phyloP scores from a whole-genome alignment of 257 asterid genomes.

The Solanum neorickii region DNA sequence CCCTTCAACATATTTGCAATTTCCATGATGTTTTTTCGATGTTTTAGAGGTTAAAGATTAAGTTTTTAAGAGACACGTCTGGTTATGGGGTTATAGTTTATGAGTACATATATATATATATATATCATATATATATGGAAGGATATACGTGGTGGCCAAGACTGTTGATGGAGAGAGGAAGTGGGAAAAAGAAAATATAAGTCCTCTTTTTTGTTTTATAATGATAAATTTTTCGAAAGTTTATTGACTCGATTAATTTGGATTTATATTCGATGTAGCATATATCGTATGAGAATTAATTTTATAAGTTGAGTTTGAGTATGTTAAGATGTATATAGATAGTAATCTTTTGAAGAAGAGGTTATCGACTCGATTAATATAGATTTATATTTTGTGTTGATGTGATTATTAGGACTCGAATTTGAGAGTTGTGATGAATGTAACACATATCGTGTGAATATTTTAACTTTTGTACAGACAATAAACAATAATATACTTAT shows the following conservation, averaged over 20 bases:
- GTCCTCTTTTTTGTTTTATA: background rate
- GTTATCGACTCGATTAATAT: no score
- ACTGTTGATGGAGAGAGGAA: conserved; percentile 1
- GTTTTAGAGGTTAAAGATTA: background rate
- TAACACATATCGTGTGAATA: background rate
- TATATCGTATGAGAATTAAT: no score
- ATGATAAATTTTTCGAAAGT: background rate
- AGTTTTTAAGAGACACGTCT: background rate
- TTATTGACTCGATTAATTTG: background rate
- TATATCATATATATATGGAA: background rate
- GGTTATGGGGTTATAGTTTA: background rate
- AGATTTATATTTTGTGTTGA: background rate
- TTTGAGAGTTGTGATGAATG: background rate
- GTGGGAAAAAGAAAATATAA: background rate
- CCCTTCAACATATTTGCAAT: background rate
- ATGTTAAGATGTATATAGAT: no score
- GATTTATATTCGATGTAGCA: background rate
- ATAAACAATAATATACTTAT: background rate
- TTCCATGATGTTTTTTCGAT: background rate
- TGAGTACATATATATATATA: background rate
- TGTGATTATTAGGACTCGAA: background rate
- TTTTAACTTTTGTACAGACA: background rate
- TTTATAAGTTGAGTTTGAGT: background rate
- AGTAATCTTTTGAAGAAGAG: no score
- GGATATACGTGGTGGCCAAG: conserved; percentile 26